A percentile compares a stretch with the other conserved stretches of the same genome.
Conservation (phyloP, 179 eudicot species). For the Corrigiola litoralis region DNA sequence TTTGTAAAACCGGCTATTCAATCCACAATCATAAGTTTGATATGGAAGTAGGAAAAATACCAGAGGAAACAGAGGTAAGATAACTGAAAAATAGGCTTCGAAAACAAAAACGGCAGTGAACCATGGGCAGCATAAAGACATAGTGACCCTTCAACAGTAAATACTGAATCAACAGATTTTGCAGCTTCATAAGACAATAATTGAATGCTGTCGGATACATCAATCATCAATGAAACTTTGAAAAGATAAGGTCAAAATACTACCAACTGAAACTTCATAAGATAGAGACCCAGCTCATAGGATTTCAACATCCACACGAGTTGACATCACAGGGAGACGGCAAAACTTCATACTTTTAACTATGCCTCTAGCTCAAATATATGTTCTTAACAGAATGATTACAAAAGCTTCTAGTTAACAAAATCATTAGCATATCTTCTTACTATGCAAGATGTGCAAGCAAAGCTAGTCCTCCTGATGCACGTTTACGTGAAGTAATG, state of each 20-base stretch:
- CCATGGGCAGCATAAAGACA: background rate
- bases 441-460: too few relatives aligned
- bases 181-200: background rate
- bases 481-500: too few relatives aligned
- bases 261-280: too few relatives aligned
- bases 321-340: too few relatives aligned
- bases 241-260: background rate
- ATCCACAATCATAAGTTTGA: background rate
- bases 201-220: background rate
- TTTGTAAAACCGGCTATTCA: conserved; percentile 69
- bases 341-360: too few relatives aligned
- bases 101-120: background rate
- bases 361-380: too few relatives aligned
- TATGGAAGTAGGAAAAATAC: background rate
- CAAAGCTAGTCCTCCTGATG: too few relatives aligned
- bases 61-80: background rate
- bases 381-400: too few relatives aligned
- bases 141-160: background rate
- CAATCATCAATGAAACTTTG: background rate
- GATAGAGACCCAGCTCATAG: too few relatives aligned
- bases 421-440: too few relatives aligned
- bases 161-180: background rate
- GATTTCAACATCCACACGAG: too few relatives aligned
- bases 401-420: too few relatives aligned
- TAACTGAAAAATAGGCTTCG: background rate